Percentiles rank a stretch among this genome's conserved stretches.
Conservation (phyloP, 768 basidiomycete species). For the Xerocomellus dryophilus region DNA sequence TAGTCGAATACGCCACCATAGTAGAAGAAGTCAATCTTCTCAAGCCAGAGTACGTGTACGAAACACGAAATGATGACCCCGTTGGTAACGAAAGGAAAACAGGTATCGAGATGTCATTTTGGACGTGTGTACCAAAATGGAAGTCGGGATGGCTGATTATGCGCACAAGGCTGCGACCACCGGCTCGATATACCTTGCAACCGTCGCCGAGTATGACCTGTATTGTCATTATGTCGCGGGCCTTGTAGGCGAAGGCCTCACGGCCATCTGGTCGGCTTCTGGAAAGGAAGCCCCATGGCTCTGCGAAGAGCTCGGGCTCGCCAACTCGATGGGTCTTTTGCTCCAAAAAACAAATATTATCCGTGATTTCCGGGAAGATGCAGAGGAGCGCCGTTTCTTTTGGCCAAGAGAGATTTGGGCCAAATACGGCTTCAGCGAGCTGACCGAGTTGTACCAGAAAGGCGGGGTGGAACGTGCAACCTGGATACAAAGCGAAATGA, state of each 20-base stretch:
- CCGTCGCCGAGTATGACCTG: slow-evolving; percentile 85
- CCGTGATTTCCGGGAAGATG: slow-evolving; percentile 91
- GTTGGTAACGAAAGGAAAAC: slow-evolving; percentile 6
- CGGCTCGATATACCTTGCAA: slow-evolving; percentile 66
- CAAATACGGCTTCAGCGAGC: slow-evolving; percentile 66
- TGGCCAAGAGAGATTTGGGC: slow-evolving; percentile 96
- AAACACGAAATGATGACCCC: not conserved
- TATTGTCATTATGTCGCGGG: slow-evolving; percentile 99
- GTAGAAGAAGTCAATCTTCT: slow-evolving; percentile 77
- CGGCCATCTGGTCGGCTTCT: slow-evolving; percentile 82
- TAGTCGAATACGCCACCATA: slow-evolving; percentile 79
- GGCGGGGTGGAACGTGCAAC: slow-evolving; percentile 62
- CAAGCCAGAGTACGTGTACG: slow-evolving; percentile 48
- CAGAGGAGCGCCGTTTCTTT: slow-evolving; percentile 79
- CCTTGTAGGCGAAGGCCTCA: slow-evolving; percentile 93
- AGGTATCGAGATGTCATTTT: slow-evolving; percentile 80
- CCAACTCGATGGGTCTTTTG: slow-evolving; percentile 92
- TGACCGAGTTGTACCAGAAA: slow-evolving; percentile 63
- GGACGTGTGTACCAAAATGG: slow-evolving; percentile 85
- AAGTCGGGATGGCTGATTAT: slow-evolving; percentile 93
- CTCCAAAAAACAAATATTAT: slow-evolving; percentile 99
- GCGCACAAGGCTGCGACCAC: slow-evolving; percentile 77
- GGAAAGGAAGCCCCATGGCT: slow-evolving; percentile 77
- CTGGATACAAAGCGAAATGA: slow-evolving; percentile 85
- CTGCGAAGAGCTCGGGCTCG: slow-evolving; percentile 76